Evolutionary conservation across 495 filamentous ascomycete genomes (phyloP).

Genomic region (Neurospora sp.): DNA sequence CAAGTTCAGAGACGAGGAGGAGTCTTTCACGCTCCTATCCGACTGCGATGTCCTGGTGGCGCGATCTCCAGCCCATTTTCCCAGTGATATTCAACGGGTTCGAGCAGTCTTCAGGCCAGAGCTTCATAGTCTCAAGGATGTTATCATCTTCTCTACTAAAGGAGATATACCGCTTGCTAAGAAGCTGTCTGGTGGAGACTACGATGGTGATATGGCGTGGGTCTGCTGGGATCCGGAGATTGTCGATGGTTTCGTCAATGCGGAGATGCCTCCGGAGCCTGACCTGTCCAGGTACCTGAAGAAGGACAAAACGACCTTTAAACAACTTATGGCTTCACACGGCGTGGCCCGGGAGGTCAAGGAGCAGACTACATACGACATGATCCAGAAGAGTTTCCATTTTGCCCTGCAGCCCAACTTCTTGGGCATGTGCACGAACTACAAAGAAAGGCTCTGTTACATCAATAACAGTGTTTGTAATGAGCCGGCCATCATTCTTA

Average conservation of each 20-base stretch:
- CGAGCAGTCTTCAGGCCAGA: conserved; percentile 48
- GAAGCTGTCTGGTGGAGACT: conserved; percentile 86
- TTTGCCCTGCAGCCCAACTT: conserved; percentile 58
- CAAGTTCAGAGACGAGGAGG: conserved; percentile 41
- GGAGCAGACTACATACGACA: conserved; percentile 20
- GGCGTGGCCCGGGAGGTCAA: not conserved
- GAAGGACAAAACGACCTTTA: conserved; percentile 45
- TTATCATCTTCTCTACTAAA: conserved; percentile 71
- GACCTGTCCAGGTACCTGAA: conserved; percentile 45
- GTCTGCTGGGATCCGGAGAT: conserved; percentile 79
- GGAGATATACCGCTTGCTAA: conserved; percentile 63
- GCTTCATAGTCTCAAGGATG: conserved; percentile 68
- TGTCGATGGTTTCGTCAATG: conserved; percentile 66
- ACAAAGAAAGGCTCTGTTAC: conserved; percentile 65
- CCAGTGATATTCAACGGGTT: conserved; percentile 74
- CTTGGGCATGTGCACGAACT: conserved; percentile 65
- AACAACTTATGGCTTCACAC: conserved; percentile 25
- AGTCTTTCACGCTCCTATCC: conserved; percentile 50
- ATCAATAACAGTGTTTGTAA: conserved; percentile 45
- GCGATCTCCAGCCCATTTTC: conserved; percentile 69
- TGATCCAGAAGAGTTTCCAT: conserved; percentile 46
- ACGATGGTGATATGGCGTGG: conserved; percentile 87
- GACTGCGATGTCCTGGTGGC: conserved; percentile 73
- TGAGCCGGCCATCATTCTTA: conserved; percentile 45
- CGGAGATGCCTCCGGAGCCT: conserved; percentile 41